Evolutionary conservation across 805 yeast genomes (phyloP).

Genomic region (Monosporozyma siamensis): DNA sequence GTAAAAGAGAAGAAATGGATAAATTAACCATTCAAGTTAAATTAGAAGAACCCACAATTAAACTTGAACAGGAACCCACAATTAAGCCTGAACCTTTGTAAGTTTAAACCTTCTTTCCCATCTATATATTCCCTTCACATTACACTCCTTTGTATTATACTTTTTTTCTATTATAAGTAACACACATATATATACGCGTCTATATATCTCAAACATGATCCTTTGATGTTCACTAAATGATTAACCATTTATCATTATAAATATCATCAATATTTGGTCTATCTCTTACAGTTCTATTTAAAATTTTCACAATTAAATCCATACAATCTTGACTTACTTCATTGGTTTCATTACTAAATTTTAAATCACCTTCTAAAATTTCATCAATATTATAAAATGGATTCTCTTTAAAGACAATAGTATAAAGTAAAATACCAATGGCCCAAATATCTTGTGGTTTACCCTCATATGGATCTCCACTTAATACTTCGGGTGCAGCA

Average conservation of each 20-base stretch:
- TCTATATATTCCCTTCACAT: too few relatives aligned
- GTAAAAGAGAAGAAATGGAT: not conserved
- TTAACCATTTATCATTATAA: conserved; percentile 61
- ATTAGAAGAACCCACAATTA: too few relatives aligned
- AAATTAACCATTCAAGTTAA: not conserved
- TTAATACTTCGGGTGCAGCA: conserved; percentile 93
- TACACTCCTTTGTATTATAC: too few relatives aligned
- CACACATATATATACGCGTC: not conserved
- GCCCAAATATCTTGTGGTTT: conserved; percentile 98
- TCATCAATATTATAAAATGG: conserved; percentile 95
- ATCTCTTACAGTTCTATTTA: conserved; percentile 53
- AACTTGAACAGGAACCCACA: too few relatives aligned
- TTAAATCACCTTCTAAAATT: conserved; percentile 80
- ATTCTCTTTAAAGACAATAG: conserved; percentile 84
- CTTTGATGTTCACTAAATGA: too few relatives aligned
- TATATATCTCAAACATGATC: too few relatives aligned
- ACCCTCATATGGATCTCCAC: conserved; percentile 85
- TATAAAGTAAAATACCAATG: conserved; percentile 80
- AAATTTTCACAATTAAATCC: conserved; percentile 51
- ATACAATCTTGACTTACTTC: conserved; percentile 49
- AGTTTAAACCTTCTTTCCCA: too few relatives aligned
- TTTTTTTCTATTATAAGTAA: too few relatives aligned
- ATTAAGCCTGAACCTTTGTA: too few relatives aligned
- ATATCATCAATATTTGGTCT: conserved; percentile 73
- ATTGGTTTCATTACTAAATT: conserved; percentile 32